phyloP scores from a whole-genome alignment of 345 rosid species.

The Turnera subulata region DNA sequence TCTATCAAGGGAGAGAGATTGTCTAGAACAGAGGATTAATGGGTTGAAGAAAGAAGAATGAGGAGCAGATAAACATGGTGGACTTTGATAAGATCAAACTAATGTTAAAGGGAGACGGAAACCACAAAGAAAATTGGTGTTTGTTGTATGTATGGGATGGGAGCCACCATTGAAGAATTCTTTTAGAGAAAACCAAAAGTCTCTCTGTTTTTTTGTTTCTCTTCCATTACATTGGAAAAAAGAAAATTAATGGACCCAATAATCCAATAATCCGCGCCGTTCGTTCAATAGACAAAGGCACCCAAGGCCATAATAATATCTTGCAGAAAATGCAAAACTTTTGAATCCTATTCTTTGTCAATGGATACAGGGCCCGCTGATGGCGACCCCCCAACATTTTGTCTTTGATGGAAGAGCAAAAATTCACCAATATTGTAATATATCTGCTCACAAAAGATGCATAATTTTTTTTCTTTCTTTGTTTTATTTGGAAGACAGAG shows the following conservation, averaged over 20 bases:
- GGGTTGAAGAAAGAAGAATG: too few relatives aligned
- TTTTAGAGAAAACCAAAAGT: neutral
- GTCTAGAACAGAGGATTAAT: conserved; percentile 2
- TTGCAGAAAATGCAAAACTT: conserved; percentile 3
- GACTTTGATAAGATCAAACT: conserved; percentile 21
- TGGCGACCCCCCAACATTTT: too few relatives aligned
- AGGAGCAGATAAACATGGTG: conserved; percentile 26
- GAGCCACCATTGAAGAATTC: conserved; percentile 39
- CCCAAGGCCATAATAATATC: neutral
- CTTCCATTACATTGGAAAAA: neutral
- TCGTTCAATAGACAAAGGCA: neutral
- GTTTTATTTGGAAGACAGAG: too few relatives aligned
- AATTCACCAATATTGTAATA: too few relatives aligned
- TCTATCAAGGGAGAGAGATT: conserved; percentile 15
- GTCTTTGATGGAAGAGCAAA: too few relatives aligned
- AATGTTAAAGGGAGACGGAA: conserved; percentile 27
- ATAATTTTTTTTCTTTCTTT: too few relatives aligned
- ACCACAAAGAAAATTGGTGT: conserved; percentile 29
- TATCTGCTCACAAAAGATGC: too few relatives aligned
- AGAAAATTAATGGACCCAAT: conserved; percentile 11
- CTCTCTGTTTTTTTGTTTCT: too few relatives aligned
- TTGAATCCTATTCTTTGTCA: conserved; percentile 22
- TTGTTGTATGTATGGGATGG: conserved; percentile 9
- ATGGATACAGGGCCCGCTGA: conserved; percentile 17
- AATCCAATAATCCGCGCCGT: conserved; percentile 27